These are phyloP conservation scores for Colletotrichum sp. DNA, from an alignment of 2,329 filamentous ascomycete species.

Conservation along the genomic window DNA sequence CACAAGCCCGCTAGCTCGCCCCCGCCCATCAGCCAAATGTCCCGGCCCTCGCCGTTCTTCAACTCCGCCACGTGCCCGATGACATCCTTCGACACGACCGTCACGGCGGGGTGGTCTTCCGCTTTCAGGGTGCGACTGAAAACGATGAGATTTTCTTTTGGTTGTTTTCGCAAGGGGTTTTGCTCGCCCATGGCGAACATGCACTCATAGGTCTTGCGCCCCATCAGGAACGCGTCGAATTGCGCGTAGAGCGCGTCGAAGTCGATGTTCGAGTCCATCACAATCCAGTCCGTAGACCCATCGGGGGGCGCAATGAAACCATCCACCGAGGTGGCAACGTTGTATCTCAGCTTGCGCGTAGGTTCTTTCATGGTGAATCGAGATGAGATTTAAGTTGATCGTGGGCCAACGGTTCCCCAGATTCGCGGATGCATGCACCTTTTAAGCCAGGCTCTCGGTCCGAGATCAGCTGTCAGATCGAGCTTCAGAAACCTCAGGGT, in stretches of 20 bases:
- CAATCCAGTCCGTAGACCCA: slow-evolving; percentile 34
- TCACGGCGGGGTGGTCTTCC: slow-evolving; percentile 26
- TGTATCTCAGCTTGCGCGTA: slow-evolving; percentile 31
- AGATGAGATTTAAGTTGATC: not conserved
- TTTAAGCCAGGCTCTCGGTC: not conserved
- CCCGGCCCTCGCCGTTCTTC: slow-evolving; percentile 25
- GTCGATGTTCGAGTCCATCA: slow-evolving; percentile 33
- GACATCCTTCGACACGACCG: slow-evolving; percentile 25
- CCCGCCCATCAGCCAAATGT: slow-evolving; percentile 43
- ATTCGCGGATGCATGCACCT: not conserved
- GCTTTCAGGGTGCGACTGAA: slow-evolving; percentile 26
- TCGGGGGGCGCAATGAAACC: slow-evolving; percentile 37
- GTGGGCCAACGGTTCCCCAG: not conserved
- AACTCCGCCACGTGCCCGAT: slow-evolving; percentile 23
- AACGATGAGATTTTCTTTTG: slow-evolving; percentile 31
- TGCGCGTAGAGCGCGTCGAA: slow-evolving; percentile 33
- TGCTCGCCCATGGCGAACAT: slow-evolving; percentile 22
- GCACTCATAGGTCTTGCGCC: slow-evolving; percentile 36
- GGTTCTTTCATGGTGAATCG: not conserved
- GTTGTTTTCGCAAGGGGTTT: slow-evolving; percentile 25
- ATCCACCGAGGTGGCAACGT: slow-evolving; percentile 37
- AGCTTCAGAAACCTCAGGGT: not conserved
- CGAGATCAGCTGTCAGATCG: not conserved
- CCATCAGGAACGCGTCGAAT: slow-evolving; percentile 39
- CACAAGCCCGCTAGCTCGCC: slow-evolving; percentile 30